phyloP scores from a whole-genome alignment of 176 grass and related monocot genomes.

The Avena atlantica region DNA sequence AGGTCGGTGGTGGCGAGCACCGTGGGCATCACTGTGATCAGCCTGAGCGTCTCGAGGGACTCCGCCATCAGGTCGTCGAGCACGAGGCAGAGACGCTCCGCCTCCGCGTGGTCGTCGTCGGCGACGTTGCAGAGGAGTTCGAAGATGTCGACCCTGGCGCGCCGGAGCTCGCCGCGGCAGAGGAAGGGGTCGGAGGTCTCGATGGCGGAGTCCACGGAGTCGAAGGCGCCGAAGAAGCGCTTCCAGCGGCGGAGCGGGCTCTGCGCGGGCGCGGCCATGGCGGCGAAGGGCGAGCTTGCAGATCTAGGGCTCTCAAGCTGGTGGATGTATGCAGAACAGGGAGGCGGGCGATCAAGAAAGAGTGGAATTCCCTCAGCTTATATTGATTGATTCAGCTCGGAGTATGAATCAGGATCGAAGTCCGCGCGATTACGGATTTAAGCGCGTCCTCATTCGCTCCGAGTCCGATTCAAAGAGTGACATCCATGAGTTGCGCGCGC shows the following conservation, averaged over 20 bases:
- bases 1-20: neutral
- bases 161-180: neutral
- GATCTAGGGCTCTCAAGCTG: no score
- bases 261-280: neutral
- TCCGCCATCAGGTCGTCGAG: constrained; percentile 28
- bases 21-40: neutral
- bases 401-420: neutral
- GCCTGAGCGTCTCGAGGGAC: neutral
- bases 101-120: neutral
- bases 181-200: neutral
- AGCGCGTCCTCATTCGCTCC: neutral
- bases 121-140: neutral
- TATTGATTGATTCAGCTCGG: no score
- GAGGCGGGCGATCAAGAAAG: no score
- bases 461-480: neutral
- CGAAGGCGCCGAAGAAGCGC: constrained; percentile 24
- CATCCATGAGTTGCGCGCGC: neutral
- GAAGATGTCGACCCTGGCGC: neutral
- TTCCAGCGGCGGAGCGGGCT: constrained; percentile 19
- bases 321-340: no score
- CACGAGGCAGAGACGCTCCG: neutral
- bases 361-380: no score
- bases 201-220: neutral
- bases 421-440: neutral
- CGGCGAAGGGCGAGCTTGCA: no score